phyloP scores from a whole-genome alignment of 163 green algal species.

The Coccomyxa subellipsoidea region DNA sequence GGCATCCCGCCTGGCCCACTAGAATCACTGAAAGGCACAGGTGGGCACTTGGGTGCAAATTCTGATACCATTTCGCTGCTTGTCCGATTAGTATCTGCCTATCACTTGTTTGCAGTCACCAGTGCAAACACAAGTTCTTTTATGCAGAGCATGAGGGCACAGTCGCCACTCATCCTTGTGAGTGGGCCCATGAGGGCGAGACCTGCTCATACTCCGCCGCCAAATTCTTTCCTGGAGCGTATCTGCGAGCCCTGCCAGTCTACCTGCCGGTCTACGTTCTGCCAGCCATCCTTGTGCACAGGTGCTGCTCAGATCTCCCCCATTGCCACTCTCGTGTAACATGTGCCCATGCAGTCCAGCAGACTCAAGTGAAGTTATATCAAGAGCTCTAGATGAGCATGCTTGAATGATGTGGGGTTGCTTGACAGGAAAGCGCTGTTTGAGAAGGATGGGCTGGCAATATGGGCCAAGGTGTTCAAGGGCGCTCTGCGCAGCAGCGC shows the following conservation, averaged over 20 bases:
- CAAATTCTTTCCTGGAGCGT: constrained; percentile 58
- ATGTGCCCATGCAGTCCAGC: too few relatives aligned
- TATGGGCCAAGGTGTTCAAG: constrained; percentile 44
- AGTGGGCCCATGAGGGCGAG: constrained; percentile 46
- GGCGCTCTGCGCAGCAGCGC: constrained; percentile 67
- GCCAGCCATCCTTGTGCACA: constrained; percentile 83
- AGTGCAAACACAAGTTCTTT: neutral
- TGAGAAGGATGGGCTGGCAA: constrained; percentile 17
- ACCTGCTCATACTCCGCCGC: constrained; percentile 42
- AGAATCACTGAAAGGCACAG: neutral
- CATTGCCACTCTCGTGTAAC: too few relatives aligned
- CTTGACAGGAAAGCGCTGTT: constrained; percentile 10
- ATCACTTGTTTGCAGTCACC: neutral
- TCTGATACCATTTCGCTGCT: too few relatives aligned
- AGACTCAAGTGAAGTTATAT: neutral
- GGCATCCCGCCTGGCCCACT: constrained; percentile 28
- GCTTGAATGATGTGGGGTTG: neutral
- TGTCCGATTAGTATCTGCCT: too few relatives aligned
- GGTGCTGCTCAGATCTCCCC: constrained; percentile 51
- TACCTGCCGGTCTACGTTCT: constrained; percentile 85
- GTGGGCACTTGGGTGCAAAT: too few relatives aligned
- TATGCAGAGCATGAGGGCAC: constrained; percentile 1
- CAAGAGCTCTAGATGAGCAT: neutral
- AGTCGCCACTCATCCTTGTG: neutral
- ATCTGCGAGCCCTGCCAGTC: constrained; percentile 52